Evolutionary conservation across 768 basidiomycete genomes (phyloP), one percentile per base, ranked within the genome.

Genomic region (Favolaschia claudopus): DNA sequence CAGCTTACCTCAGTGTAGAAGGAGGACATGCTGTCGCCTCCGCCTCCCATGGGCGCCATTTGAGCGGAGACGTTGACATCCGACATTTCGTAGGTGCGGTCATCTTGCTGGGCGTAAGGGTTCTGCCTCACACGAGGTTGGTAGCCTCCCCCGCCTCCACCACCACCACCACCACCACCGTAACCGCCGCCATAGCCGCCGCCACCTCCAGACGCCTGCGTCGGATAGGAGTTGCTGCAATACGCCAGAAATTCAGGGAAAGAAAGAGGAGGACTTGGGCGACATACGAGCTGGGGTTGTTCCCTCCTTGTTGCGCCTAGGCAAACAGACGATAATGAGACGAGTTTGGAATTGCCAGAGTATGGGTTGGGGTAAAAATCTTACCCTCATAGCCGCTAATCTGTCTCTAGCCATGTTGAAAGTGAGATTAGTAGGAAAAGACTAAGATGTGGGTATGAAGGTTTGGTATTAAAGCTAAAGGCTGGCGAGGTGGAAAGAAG

Each of bases 351-450:
- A 36, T 34, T 36, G 42, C 52, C 33, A 44, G n/a, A 43, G 38
- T 63, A 32, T 48, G 46, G 45, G 67, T n/a, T n/a, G n/a, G n/a
- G n/a, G n/a, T n/a, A n/a, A n/a, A n/a, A n/a, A n/a, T n/a, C 86
- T 57, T 58, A 92, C 91, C 78, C 92, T 86, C 87, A 91, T 86
- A 62, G 89, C 91, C 68, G 92, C 93, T 64, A 96, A 84, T 82
- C 94, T 87, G 79, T 96, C 93, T 85, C 94, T 87, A 64, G 94
- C 92, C 88, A 93, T 90, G 66, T 67, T 74, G 64, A 64, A 70
- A 60, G 65, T 56, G 51, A 31, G 44, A 70, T 62, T 62, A 39
- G 32, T 55, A 37, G 42, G 48, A 50, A 49, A 55, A 48, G 57
- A 42, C 25, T 49, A 55, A 55, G 37, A 49, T n/a, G 59, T 10